phyloP scores from a whole-genome alignment of 306 rosid species.

The Quercus suber region DNA sequence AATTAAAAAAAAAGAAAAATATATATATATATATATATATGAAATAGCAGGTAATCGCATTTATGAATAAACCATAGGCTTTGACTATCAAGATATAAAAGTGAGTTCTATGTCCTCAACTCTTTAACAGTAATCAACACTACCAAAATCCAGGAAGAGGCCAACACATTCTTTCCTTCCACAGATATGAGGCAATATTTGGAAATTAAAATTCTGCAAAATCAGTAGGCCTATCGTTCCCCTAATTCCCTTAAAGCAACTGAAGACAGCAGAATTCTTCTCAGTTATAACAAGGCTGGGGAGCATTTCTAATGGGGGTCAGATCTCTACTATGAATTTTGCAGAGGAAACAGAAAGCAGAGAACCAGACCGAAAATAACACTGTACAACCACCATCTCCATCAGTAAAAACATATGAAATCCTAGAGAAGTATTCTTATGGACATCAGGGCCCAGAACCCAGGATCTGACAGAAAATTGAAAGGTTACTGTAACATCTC shows the following conservation, averaged over 20 bases:
- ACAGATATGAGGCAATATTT: neutral
- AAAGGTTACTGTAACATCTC: slow-evolving; percentile 11
- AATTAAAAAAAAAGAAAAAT: neutral
- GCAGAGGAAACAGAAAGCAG: slow-evolving; percentile 9
- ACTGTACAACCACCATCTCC: neutral
- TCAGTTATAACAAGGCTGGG: neutral
- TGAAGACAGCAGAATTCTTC: neutral
- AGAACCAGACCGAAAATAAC: neutral
- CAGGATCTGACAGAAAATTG: slow-evolving; percentile 23
- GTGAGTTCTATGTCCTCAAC: neutral
- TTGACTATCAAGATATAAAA: neutral
- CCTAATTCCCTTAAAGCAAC: neutral
- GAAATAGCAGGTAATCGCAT: neutral
- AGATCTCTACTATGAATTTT: neutral
- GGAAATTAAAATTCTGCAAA: neutral
- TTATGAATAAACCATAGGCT: neutral
- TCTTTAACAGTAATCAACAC: no score
- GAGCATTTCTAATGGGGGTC: slow-evolving; percentile 17
- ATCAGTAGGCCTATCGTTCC: neutral
- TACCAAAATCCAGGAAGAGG: neutral
- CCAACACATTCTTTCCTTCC: neutral
- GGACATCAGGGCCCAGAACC: slow-evolving; percentile 30
- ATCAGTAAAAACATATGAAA: neutral
- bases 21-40: no score
- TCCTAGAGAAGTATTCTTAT: neutral